Evolutionary conservation across 257 asterid species (phyloP).

Genomic region (Catharanthus roseus): DNA sequence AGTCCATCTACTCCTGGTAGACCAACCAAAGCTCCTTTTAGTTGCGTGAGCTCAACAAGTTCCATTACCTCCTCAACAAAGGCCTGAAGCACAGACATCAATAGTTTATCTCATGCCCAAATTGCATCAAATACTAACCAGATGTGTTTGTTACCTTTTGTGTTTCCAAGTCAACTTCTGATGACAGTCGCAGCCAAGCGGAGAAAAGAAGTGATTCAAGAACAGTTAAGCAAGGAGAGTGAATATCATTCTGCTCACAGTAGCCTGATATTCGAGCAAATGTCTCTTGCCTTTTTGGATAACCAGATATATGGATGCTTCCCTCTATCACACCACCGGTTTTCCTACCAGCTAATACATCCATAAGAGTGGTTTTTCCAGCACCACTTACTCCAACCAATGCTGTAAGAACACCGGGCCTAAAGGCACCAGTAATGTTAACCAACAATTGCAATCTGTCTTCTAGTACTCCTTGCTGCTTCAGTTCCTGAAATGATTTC

Average conservation of each 20-base stretch:
- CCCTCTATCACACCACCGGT: conserved; percentile 93
- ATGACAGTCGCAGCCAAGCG: conserved; percentile 79
- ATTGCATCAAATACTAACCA: conserved; percentile 6
- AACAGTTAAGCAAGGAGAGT: conserved; percentile 90
- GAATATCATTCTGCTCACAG: conserved; percentile 95
- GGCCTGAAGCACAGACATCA: conserved; percentile 46
- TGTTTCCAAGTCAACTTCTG: conserved; percentile 71
- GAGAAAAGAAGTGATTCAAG: conserved; percentile 86
- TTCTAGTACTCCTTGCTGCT: conserved; percentile 80
- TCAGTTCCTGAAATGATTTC: conserved; percentile 59
- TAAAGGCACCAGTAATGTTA: conserved; percentile 81
- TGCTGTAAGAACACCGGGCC: conserved; percentile 93
- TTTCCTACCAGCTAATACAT: conserved; percentile 92
- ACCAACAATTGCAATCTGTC: conserved; percentile 71
- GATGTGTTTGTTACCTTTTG: conserved; percentile 54
- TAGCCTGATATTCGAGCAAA: conserved; percentile 96
- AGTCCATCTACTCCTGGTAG: conserved; percentile 91
- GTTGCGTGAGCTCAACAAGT: conserved; percentile 83
- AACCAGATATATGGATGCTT: conserved; percentile 69
- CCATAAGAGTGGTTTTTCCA: conserved; percentile 97
- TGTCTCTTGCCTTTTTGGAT: conserved; percentile 84
- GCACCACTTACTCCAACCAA: conserved; percentile 97
- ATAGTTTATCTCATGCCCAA: conserved; percentile 22
- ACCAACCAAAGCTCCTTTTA: conserved; percentile 85
- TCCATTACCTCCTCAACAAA: conserved; percentile 97